Conservation (phyloP, 2,329 filamentous ascomycete genomes). For the Phyllosticta paracitricarpa region DNA sequence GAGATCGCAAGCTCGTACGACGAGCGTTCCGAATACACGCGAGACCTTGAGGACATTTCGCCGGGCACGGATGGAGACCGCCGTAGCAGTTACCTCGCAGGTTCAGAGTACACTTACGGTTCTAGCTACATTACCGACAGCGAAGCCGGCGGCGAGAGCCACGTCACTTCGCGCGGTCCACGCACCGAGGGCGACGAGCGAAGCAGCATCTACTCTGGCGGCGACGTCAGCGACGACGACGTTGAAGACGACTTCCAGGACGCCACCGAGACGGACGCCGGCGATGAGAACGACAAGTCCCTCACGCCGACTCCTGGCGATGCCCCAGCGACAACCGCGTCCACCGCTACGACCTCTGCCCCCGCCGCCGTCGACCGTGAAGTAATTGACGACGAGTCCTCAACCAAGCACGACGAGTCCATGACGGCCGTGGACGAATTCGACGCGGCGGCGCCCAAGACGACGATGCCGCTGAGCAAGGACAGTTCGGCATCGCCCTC, state of each 20-base stretch:
- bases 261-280: neutral
- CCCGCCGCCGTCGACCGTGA: neutral
- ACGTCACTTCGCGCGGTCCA: neutral
- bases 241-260: neutral
- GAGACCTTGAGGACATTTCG: slow-evolving; percentile 39
- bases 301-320: neutral
- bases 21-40: slow-evolving; percentile 37
- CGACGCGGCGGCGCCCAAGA: neutral
- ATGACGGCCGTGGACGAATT: neutral
- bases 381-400: neutral
- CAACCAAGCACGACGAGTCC: slow-evolving; percentile 5
- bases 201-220: neutral
- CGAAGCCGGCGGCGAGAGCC: neutral
- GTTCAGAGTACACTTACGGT: slow-evolving; percentile 3
- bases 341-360: neutral
- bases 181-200: neutral
- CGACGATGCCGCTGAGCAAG: neutral
- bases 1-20: slow-evolving; percentile 40
- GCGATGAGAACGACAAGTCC: neutral
- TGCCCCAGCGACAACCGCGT: neutral
- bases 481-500: neutral
- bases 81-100: slow-evolving; percentile 26
- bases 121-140: neutral
- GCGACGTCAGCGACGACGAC: neutral
- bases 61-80: slow-evolving; percentile 37